Percentiles rank a stretch among this genome's conserved stretches.
Conservation (phyloP, 2,329 filamentous ascomycete species). For the Fusarium mangiferae region DNA sequence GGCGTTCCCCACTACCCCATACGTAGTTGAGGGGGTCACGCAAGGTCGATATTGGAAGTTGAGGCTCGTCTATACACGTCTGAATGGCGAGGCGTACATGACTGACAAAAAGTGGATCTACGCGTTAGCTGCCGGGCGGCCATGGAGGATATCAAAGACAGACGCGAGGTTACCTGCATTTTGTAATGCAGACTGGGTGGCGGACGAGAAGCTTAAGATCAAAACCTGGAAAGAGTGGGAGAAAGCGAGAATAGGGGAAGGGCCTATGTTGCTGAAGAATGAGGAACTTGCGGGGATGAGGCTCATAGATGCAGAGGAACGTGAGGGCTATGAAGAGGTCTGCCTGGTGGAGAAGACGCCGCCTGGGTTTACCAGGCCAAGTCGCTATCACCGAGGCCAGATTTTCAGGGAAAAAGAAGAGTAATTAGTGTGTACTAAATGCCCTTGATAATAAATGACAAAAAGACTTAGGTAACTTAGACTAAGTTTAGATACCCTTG, state of each 20-base stretch:
- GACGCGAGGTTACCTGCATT: neutral
- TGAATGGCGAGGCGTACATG: neutral
- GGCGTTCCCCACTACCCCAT: neutral
- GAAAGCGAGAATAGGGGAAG: fast-evolving
- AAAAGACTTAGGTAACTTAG: neutral
- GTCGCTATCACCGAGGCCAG: neutral
- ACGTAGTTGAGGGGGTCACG: fast-evolving
- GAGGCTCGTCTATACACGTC: neutral
- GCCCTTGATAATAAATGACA: neutral
- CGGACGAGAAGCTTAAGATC: neutral
- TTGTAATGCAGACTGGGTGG: neutral
- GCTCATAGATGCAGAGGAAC: neutral
- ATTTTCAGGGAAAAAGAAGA: neutral
- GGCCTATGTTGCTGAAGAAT: neutral
- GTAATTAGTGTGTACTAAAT: neutral
- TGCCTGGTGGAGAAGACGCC: neutral
- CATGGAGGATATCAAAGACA: neutral
- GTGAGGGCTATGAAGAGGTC: neutral
- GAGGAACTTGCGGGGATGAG: neutral
- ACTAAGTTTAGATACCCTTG: neutral
- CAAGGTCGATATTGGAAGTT: neutral
- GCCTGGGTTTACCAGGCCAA: neutral
- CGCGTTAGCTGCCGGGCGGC: neutral
- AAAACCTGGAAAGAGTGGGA: neutral
- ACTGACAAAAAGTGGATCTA: fast-evolving